Evolutionary conservation across 2,329 filamentous ascomycete genomes (phyloP).

Genomic region (Fusarium tricinctum): DNA sequence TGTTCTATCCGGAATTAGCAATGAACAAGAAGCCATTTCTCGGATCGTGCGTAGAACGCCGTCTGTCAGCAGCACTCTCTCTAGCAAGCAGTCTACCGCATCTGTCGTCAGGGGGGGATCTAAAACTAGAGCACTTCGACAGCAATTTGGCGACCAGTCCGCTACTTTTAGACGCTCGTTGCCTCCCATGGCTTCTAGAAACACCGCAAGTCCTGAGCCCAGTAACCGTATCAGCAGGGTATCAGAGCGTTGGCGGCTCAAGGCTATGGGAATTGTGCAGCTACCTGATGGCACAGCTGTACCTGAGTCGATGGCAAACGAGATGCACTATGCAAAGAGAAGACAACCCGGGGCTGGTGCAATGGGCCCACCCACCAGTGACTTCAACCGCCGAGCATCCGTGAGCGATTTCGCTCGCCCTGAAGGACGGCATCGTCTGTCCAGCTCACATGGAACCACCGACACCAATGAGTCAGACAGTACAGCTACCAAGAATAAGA

Average conservation of each 20-base stretch:
- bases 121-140: conserved; percentile 57
- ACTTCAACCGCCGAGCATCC: conserved; percentile 46
- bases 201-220: conserved; percentile 46
- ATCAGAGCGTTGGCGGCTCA: conserved; percentile 62
- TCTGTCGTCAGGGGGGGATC: conserved; percentile 48
- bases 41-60: conserved; percentile 54
- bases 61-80: conserved; percentile 41
- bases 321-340: conserved; percentile 60
- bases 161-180: conserved; percentile 58
- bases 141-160: conserved; percentile 51
- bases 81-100: conserved; percentile 40
- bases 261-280: conserved; percentile 66
- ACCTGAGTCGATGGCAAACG: conserved; percentile 64
- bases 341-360: conserved; percentile 56
- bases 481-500: conserved; percentile 49
- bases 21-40: conserved; percentile 55
- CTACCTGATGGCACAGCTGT: conserved; percentile 68
- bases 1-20: conserved; percentile 57
- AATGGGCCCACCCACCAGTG: conserved; percentile 43
- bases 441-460: conserved; percentile 43
- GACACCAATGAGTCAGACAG: conserved; percentile 26
- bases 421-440: conserved; percentile 34
- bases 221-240: conserved; percentile 54
- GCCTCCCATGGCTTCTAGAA: conserved; percentile 53
- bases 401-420: conserved; percentile 40